Evolutionary conservation across 2,329 filamentous ascomycete genomes (phyloP), one percentile per base, ranked within the genome.

Genomic region (Paramyrothecium roridum): DNA sequence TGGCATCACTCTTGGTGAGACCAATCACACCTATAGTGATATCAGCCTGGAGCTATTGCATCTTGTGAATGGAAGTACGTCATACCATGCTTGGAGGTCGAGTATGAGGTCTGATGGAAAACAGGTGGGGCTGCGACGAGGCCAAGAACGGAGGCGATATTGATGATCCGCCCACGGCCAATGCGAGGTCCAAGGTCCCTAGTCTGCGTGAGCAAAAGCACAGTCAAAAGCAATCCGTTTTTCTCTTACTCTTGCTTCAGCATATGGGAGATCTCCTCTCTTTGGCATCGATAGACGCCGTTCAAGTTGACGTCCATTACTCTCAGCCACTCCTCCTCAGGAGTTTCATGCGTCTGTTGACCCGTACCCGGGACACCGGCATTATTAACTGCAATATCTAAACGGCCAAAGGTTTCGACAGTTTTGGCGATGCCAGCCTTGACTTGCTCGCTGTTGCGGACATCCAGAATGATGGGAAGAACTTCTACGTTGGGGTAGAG

Each of bases 211-310:
- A 23, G 16, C 26, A 6, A 30, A 30, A 6, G 26, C 6, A 30
- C 10, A 10, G 26, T 30, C 10, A 6, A 4, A 4, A 30, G 26
- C 6, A 30, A 30, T 30, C n/a, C n/a, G n/a, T 30, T 20, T 22
- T 30, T 3, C 34, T 6, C 54, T 43, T 61, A 75, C 67, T 81
- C 75, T 62, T 84, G 81, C 47, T 72, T 70, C 17, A 81, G 58
- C 80, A 84, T 83, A 47, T 76, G 69, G 3, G 64, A 63, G 17
- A 84, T 67, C 65, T 85, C 72, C 46, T 80, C 81, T 52, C 74
- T 72, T 61, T 85, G 79, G 58, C 82, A 84, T 23, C 82, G 69
- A 76, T 80, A 85, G 1, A 85, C 77, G 3, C 82, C 83, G 46
- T 77, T 77, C 21, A 83, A 71, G 57, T 86, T 81, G 48, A 84